Evolutionary conservation across 192 early-diverging fungal genomes (phyloP).

Genomic region (Mortierella alpina): DNA sequence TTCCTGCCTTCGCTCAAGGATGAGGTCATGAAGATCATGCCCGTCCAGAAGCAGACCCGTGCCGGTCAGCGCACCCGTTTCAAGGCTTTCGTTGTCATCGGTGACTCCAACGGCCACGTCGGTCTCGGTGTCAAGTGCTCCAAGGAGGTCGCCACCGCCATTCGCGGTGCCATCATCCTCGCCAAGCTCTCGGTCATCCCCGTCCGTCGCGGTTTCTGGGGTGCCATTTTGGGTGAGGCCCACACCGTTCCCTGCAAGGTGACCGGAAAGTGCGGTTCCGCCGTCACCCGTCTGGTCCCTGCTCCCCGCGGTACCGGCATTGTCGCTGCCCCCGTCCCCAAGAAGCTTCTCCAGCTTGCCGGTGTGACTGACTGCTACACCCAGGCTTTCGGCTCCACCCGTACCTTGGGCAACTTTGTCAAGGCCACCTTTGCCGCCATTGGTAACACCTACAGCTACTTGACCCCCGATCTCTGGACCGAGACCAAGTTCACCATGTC

Average conservation of each 20-base stretch:
- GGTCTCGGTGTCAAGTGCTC: slow-evolving; percentile 99
- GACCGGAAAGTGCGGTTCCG: slow-evolving; percentile 96
- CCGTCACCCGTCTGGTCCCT: slow-evolving; percentile 91
- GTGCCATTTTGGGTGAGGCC: slow-evolving; percentile 93
- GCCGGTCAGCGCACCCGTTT: slow-evolving; percentile 99
- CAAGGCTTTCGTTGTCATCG: slow-evolving; percentile 99
- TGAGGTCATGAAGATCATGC: slow-evolving; percentile 99
- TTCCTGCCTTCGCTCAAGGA: slow-evolving; percentile 97
- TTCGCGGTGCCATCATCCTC: slow-evolving; percentile 98
- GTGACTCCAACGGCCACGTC: slow-evolving; percentile 97
- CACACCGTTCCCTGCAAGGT: slow-evolving; percentile 99
- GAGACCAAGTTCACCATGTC: slow-evolving; percentile 88
- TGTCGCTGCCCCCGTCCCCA: slow-evolving; percentile 96
- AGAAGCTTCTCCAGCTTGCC: slow-evolving; percentile 96
- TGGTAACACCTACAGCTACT: slow-evolving; percentile 96
- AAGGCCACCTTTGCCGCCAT: slow-evolving; percentile 99
- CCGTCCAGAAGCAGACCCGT: slow-evolving; percentile 99
- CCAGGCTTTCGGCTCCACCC: slow-evolving; percentile 94
- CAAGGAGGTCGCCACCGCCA: slow-evolving; percentile 99
- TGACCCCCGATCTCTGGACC: slow-evolving; percentile 96
- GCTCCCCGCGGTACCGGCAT: slow-evolving; percentile 99
- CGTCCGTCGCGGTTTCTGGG: slow-evolving; percentile 99
- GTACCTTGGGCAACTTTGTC: slow-evolving; percentile 99
- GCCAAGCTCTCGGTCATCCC: slow-evolving; percentile 98
- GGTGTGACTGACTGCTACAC: slow-evolving; percentile 99